Evolutionary conservation across 1,139 yeast genomes (phyloP).

Genomic region (Saccharomyces hybrid): DNA sequence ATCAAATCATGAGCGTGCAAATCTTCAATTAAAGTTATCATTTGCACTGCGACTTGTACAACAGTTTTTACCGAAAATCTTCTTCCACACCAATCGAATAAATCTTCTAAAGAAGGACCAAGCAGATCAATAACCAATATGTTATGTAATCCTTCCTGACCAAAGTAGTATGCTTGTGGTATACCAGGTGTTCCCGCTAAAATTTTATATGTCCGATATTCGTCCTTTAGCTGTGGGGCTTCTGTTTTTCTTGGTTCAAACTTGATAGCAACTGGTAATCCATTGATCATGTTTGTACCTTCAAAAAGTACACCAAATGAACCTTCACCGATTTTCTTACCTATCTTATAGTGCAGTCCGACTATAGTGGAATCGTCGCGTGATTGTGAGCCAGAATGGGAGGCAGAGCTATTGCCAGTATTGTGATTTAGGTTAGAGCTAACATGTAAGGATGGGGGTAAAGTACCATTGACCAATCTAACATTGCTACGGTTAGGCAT

Average conservation of each 20-base stretch:
- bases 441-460: neutral
- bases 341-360: conserved; percentile 67
- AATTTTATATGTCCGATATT: conserved; percentile 59
- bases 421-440: neutral
- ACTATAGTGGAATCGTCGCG: conserved; percentile 39
- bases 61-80: conserved; percentile 62
- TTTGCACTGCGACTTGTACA: conserved; percentile 66
- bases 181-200: conserved; percentile 51
- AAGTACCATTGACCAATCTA: conserved; percentile 4
- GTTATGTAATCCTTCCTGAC: conserved; percentile 68
- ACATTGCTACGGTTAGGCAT: conserved; percentile 3
- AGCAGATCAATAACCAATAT: conserved; percentile 60
- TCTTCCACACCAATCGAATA: conserved; percentile 78
- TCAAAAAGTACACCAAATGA: conserved; percentile 74
- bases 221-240: conserved; percentile 67
- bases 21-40: conserved; percentile 59
- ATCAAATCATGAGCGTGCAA: conserved; percentile 64
- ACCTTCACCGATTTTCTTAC: conserved; percentile 74
- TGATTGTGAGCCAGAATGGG: conserved; percentile 1
- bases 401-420: neutral
- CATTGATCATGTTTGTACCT: conserved; percentile 63
- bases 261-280: conserved; percentile 65
- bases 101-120: conserved; percentile 72
- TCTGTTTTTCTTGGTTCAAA: conserved; percentile 68
- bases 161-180: conserved; percentile 67